Percentiles rank a stretch among this genome's conserved stretches.
Evolutionary conservation across 2,329 filamentous ascomycete species (phyloP).

Genomic region (Fusarium sp.): DNA sequence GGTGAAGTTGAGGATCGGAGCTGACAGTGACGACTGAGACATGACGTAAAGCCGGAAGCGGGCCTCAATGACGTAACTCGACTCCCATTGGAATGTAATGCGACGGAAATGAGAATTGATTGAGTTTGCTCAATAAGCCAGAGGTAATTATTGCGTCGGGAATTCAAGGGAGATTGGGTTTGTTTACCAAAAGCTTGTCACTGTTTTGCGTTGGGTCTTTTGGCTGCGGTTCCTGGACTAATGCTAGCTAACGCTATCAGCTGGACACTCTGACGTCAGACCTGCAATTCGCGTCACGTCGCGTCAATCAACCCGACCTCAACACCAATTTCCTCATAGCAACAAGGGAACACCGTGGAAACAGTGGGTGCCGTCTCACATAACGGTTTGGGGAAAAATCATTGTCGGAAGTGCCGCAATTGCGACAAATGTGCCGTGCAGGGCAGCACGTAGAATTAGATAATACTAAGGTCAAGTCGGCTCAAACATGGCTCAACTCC

Average conservation of each 20-base stretch:
- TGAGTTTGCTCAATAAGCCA: neutral
- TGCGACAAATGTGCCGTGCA: neutral
- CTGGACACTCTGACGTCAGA: neutral
- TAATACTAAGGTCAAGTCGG: neutral
- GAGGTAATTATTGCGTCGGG: neutral
- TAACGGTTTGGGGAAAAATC: fast-evolving
- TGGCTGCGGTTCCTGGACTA: neutral
- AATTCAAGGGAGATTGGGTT: no score
- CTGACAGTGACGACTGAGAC: conserved; percentile 7
- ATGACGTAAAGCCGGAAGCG: conserved; percentile 25
- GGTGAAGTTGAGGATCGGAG: neutral
- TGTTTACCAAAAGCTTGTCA: neutral
- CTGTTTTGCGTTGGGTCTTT: neutral
- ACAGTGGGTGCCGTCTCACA: neutral
- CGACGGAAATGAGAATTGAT: neutral
- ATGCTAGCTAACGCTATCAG: neutral
- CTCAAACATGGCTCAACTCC: neutral
- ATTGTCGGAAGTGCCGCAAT: fast-evolving
- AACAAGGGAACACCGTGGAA: fast-evolving
- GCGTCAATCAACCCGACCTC: neutral
- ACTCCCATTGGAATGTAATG: neutral
- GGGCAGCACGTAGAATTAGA: neutral
- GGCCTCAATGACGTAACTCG: conserved; percentile 15
- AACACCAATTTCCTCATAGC: neutral
- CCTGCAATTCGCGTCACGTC: neutral